Evolutionary conservation across 257 asterid species (phyloP), one percentile per base, ranked within the genome.

Genomic region (Nicotiana tomentosiformis): DNA sequence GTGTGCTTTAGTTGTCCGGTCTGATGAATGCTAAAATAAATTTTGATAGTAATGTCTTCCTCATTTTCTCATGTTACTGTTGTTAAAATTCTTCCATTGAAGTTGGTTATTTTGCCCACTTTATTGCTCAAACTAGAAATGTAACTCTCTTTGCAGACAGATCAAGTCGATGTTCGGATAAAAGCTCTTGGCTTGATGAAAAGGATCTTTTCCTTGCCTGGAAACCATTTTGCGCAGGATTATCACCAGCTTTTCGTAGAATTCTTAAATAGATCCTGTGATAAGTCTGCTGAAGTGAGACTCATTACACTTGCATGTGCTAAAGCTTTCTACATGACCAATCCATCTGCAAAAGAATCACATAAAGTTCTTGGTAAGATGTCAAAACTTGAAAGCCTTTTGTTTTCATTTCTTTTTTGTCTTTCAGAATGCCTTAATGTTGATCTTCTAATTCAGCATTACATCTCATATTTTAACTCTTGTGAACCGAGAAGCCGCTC

Each of bases 161-260:
- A 95, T 87, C 96, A 93, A 89, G 97, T 95, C 83, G 98, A 93
- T 92, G 97, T 89, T 77, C 94, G 98, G 76, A 92, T 95, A 83
- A 95, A 93, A 89, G 98, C 92, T 88, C 91, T 95, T 32, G 89
- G 90, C 76, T 82, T 93, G 86, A 82, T 93, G 20, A 89, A 87
- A 83, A 90, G 89, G 84, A 90, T 93, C 79, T 84, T 93, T 70
- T 82, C 88, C 77, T 77, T 90, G 90, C 96, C 90, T 77, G 97
- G 97, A 65, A 91, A 88, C 77, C 83, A 85, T 53, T n/a, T 92
- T 49, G 91, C 90, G 58, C 87, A 72, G 83, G 91, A 91, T 85
- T 92, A 93, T 87, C 94, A 87, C 51, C 85, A 84, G 51, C 86
- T 93, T 80, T 90, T 89, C 72, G 66, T 82, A 23, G 98, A 95